Percentiles rank a stretch among this genome's conserved stretches.
These are phyloP conservation scores for Ophiostoma quercus DNA, from an alignment of 2,329 filamentous ascomycete genomes.

Conservation along the genomic window DNA sequence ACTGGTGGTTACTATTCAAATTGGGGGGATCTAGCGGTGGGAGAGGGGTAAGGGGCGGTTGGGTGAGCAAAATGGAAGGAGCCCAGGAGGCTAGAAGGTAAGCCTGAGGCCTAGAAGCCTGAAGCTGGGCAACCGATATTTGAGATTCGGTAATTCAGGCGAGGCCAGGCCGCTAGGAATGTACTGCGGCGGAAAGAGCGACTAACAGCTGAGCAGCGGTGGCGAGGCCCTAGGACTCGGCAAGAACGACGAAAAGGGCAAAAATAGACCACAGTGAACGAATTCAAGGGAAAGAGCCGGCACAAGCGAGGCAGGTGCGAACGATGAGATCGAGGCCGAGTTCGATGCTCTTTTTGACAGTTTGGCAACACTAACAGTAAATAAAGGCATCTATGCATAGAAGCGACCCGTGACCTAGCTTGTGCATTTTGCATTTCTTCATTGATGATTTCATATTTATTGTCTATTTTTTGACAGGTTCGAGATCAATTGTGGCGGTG, in stretches of 20 bases:
- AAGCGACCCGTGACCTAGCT: not conserved
- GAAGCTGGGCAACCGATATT: not conserved
- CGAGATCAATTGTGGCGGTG: not conserved
- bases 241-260: slow-evolving; percentile 11
- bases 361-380: not conserved
- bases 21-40: slow-evolving; percentile 15
- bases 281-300: slow-evolving; percentile 4
- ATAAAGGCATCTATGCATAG: not conserved
- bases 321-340: not conserved
- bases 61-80: slow-evolving; percentile 11
- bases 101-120: not conserved
- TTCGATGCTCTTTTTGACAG: not conserved
- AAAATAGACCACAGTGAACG: not conserved
- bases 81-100: slow-evolving; percentile 1
- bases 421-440: not conserved
- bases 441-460: not conserved
- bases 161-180: not conserved
- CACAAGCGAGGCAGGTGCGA: not conserved
- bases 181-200: slow-evolving; percentile 14
- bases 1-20: slow-evolving; percentile 2
- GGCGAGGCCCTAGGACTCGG: slow-evolving; percentile 17
- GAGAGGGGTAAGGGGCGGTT: slow-evolving; percentile 16
- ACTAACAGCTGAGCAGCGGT: slow-evolving; percentile 17
- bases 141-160: not conserved
- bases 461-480: not conserved